These are phyloP conservation scores for Sordariomycetes sp. DNA, from an alignment of 2,329 filamentous ascomycete species.

Conservation along the genomic window DNA sequence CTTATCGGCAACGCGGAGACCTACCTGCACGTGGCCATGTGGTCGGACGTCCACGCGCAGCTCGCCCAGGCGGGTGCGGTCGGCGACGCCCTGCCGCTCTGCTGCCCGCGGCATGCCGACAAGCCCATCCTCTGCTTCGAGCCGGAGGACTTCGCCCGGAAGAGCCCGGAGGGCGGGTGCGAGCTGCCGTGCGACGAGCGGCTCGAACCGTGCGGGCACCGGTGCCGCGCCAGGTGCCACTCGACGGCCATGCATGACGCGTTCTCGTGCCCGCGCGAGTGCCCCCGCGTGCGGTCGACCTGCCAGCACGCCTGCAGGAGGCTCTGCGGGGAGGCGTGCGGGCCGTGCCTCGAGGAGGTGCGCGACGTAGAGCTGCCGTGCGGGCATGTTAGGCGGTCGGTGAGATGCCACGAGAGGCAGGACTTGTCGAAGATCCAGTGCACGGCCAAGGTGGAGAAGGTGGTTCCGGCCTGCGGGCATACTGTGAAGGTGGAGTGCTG, in stretches of 20 bases:
- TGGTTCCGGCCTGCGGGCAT: background rate
- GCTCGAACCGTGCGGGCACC: constrained; percentile 32
- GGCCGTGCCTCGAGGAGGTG: constrained; percentile 7
- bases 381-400: constrained; percentile 7
- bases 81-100: constrained; percentile 49
- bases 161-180: constrained; percentile 63
- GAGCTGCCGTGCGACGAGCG: constrained; percentile 40
- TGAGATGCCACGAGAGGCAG: constrained; percentile 6
- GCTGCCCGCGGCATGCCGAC: constrained; percentile 49
- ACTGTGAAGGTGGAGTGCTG: background rate
- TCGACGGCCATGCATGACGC: constrained; percentile 31
- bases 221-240: constrained; percentile 32
- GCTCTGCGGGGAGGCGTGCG: constrained; percentile 29
- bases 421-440: background rate
- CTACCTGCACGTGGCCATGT: constrained; percentile 44
- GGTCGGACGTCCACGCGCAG: constrained; percentile 37
- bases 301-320: constrained; percentile 31
- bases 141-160: constrained; percentile 46
- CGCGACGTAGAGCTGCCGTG: constrained; percentile 9
- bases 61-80: constrained; percentile 40
- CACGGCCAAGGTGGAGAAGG: background rate
- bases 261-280: constrained; percentile 30
- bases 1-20: constrained; percentile 61
- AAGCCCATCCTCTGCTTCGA: constrained; percentile 30
- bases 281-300: constrained; percentile 24